Evolutionary conservation across 805 yeast genomes (phyloP).

Genomic region (Teunomyces cretensis): DNA sequence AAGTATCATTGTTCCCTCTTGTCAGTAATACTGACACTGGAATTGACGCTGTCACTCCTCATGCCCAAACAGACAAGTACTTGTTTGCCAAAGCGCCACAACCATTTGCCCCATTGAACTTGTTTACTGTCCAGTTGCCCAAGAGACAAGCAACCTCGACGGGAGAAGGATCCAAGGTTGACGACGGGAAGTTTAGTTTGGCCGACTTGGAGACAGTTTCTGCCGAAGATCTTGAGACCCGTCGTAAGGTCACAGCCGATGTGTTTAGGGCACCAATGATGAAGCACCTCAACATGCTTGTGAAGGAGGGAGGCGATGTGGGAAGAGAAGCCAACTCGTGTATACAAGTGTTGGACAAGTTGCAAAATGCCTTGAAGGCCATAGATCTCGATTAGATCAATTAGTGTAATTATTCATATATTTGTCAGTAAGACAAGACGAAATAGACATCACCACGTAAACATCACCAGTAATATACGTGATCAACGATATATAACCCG

Average conservation of each 20-base stretch:
- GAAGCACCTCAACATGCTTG: constrained; percentile 48
- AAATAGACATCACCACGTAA: too few relatives aligned
- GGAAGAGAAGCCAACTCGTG: constrained; percentile 50
- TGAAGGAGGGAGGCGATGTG: constrained; percentile 72
- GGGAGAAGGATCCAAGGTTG: constrained; percentile 8
- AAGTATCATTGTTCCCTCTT: constrained; percentile 38
- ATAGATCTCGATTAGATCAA: neutral
- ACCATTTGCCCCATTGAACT: constrained; percentile 62
- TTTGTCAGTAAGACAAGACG: too few relatives aligned
- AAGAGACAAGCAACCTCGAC: constrained; percentile 8
- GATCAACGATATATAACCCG: neutral
- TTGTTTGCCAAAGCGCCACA: constrained; percentile 55
- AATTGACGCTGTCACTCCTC: constrained; percentile 33
- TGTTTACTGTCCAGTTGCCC: constrained; percentile 47
- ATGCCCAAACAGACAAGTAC: constrained; percentile 52
- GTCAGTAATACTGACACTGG: constrained; percentile 17
- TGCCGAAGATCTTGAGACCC: constrained; percentile 61
- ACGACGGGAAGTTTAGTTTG: constrained; percentile 26
- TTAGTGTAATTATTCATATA: neutral
- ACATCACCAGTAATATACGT: too few relatives aligned
- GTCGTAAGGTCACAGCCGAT: constrained; percentile 54
- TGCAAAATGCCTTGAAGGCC: neutral
- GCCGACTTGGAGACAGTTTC: constrained; percentile 45
- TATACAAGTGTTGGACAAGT: constrained; percentile 13
- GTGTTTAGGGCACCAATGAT: constrained; percentile 49